Base-by-base conservation (phyloP, 306 rosid genomes). In the Castanea sativa region DNA sequence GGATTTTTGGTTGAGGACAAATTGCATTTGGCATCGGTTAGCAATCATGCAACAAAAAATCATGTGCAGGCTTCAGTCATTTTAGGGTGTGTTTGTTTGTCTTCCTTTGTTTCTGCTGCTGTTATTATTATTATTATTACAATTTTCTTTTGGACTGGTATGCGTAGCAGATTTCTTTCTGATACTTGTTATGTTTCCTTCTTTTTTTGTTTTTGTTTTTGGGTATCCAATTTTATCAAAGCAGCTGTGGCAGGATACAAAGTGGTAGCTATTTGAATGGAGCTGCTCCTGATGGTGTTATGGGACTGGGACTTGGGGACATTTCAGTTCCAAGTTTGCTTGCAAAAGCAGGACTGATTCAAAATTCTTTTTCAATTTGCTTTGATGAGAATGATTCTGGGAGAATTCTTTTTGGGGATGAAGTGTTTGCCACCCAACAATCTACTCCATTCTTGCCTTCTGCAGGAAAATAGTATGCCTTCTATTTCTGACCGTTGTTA, bases 1-100 rank as follows among this genome's bases (percentile, higher is more conserved):
- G 99, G 97, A 41, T 85, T 95, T 79, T 92, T 94, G 35, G 86
- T 95, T 80, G 94, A 95, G 90, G 99, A 95, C 79, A 85, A 89
- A 71, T 81, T 95, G 79, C 97, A 91, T 83, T 91, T 95, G 75
- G 86, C 85, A 59, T 91, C 97, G 1, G 82, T 83, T 19, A 86
- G 85, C 8, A 60, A 77, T 5, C 81, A 83, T 51, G 19, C 74
- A 30, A 78, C 91, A 32, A 86, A 49, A 49, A 49, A 88, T 65
- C 88, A 89, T 72, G 83, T 92, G 76, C 94, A 85, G 83, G 98
- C 95, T 74, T 71, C 96, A 18, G 91, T 95, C 68, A 63, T 95
- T 71, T 57, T 95, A 21, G 99, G 98, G 99, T 95, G 32, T 23
- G 29, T 27, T 11, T 59, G 18, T 59, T 59, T 59, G 29, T 11